A percentile compares a stretch with the other conserved stretches of the same genome.
phyloP scores from a whole-genome alignment of 306 rosid species.

The Prunus mume region DNA sequence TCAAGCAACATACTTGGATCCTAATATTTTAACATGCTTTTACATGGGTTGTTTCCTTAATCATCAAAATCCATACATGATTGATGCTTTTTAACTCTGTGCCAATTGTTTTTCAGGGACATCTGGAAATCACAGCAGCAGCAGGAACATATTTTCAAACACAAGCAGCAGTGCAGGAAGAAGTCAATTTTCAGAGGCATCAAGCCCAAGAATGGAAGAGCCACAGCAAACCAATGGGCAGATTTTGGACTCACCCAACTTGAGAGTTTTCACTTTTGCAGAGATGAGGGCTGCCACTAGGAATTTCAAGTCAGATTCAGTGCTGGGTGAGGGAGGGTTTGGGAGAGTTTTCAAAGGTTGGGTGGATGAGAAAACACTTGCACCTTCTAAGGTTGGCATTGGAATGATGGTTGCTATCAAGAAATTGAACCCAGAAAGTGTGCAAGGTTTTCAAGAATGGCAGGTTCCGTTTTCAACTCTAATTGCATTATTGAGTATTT shows the following conservation, averaged over 20 bases:
- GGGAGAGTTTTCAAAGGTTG: slow-evolving; percentile 87
- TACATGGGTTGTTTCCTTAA: slow-evolving; percentile 13
- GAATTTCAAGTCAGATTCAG: slow-evolving; percentile 51
- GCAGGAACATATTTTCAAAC: slow-evolving; percentile 32
- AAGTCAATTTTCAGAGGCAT: slow-evolving; percentile 59
- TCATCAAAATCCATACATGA: neutral
- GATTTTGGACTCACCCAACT: slow-evolving; percentile 44
- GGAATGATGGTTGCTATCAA: slow-evolving; percentile 74
- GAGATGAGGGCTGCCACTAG: slow-evolving; percentile 63
- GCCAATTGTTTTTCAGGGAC: slow-evolving; percentile 35
- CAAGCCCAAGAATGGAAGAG: slow-evolving; percentile 39
- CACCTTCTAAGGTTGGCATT: slow-evolving; percentile 52
- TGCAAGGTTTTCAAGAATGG: slow-evolving; percentile 88
- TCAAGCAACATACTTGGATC: neutral
- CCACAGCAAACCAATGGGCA: slow-evolving; percentile 30
- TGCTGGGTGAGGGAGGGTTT: slow-evolving; percentile 89
- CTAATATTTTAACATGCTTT: neutral
- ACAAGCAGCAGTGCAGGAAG: slow-evolving; percentile 51
- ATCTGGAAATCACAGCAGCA: slow-evolving; percentile 33
- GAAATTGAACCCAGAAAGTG: slow-evolving; percentile 64
- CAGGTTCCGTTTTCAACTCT: slow-evolving; percentile 40
- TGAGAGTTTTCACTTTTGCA: slow-evolving; percentile 55
- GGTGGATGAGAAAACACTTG: slow-evolving; percentile 61
- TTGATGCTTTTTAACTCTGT: neutral
- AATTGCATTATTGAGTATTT: neutral